These are phyloP conservation scores for Phanerochaete sordida DNA, from an alignment of 768 basidiomycete genomes.

Conservation along the genomic window DNA sequence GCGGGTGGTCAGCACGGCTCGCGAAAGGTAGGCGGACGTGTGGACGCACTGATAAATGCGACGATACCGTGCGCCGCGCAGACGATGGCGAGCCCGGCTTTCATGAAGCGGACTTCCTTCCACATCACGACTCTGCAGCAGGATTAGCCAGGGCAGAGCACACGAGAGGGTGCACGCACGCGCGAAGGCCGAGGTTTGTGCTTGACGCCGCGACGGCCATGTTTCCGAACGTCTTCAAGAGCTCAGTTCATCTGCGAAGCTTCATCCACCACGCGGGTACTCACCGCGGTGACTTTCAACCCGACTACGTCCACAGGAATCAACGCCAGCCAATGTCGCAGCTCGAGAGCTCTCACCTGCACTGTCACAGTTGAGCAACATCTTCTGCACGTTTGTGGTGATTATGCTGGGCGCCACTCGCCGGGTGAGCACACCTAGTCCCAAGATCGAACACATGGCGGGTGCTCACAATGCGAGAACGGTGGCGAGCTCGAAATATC, in stretches of 20 bases:
- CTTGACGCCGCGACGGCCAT: conserved; percentile 2
- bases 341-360: too few relatives aligned
- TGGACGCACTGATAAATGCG: not conserved
- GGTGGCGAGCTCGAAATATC: not conserved
- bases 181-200: conserved; percentile 4
- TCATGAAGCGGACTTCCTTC: not conserved
- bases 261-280: not conserved
- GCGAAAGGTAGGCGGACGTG: too few relatives aligned
- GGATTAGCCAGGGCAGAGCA: not conserved
- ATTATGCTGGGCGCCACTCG: not conserved
- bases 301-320: not conserved
- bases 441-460: not conserved
- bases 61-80: not conserved
- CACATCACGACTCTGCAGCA: not conserved
- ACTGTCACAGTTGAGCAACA: not conserved
- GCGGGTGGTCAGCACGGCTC: not conserved
- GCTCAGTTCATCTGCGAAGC: too few relatives aligned
- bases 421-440: not conserved
- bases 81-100: not conserved
- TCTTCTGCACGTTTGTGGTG: not conserved
- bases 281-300: not conserved
- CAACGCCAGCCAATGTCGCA: too few relatives aligned
- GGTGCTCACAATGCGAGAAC: not conserved
- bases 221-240: not conserved
- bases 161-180: not conserved